phyloP scores from a whole-genome alignment of 805 yeast genomes.

The Ogataea methanolica region DNA sequence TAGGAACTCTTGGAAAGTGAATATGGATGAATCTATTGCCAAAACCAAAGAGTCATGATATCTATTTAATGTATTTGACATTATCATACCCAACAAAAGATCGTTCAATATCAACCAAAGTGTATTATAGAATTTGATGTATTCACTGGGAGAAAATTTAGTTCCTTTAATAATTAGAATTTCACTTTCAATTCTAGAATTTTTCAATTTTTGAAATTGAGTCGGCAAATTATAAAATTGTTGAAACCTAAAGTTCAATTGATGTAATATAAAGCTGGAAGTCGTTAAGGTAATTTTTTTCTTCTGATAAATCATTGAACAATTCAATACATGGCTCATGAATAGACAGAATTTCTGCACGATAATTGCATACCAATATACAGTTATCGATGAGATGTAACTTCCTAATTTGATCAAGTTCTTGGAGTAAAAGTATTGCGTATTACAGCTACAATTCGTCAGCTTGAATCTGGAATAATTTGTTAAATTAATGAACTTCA shows the following conservation, averaged over 20 bases:
- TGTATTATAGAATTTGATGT: slow-evolving; percentile 78
- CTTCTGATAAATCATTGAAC: slow-evolving; percentile 6
- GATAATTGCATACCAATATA: slow-evolving; percentile 5
- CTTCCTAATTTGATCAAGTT: not conserved
- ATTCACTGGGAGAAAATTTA: slow-evolving; percentile 43
- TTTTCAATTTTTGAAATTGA: slow-evolving; percentile 57
- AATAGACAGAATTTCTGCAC: slow-evolving; percentile 8
- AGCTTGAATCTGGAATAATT: slow-evolving; percentile 23
- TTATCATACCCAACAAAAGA: slow-evolving; percentile 62
- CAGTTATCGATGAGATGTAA: not conserved
- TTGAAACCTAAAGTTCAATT: slow-evolving; percentile 69
- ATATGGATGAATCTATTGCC: slow-evolving; percentile 19
- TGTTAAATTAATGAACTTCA: slow-evolving; percentile 28
- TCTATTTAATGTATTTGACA: slow-evolving; percentile 41
- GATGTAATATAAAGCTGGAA: slow-evolving; percentile 58
- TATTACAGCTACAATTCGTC: not conserved
- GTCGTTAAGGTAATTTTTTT: slow-evolving; percentile 2
- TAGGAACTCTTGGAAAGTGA: slow-evolving; percentile 27
- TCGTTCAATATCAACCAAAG: slow-evolving; percentile 87
- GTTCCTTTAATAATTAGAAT: slow-evolving; percentile 34
- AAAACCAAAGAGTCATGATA: slow-evolving; percentile 13
- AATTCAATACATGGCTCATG: slow-evolving; percentile 10
- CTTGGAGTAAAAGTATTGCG: slow-evolving; percentile 1
- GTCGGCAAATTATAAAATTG: slow-evolving; percentile 77
- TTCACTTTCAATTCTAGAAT: slow-evolving; percentile 37